These are phyloP conservation scores for Amphibolis antarctica DNA, from an alignment of 106 monocot species.

Conservation along the genomic window DNA sequence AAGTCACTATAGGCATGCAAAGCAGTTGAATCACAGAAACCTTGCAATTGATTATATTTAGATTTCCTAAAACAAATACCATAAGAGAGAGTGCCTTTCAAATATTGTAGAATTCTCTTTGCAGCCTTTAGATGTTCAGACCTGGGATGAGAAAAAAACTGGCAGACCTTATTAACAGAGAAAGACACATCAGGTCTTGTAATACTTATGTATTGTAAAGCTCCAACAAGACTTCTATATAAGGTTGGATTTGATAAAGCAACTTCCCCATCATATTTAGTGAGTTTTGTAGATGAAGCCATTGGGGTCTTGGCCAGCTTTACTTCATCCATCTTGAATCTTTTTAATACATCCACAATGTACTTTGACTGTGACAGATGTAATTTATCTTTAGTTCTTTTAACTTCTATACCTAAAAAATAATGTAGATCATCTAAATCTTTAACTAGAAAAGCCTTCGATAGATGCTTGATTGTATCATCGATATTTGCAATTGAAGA, in stretches of 20 bases:
- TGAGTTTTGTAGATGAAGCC: neutral
- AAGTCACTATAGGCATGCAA: neutral
- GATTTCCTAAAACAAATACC: neutral
- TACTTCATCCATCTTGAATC: constrained; percentile 2
- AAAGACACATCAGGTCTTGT: constrained; percentile 3
- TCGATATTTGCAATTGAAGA: neutral
- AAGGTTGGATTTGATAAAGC: neutral
- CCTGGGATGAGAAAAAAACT: neutral
- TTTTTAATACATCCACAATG: neutral
- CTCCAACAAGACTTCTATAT: neutral
- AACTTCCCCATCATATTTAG: neutral
- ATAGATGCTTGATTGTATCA: neutral
- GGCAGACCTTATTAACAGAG: neutral
- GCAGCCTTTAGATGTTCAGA: neutral
- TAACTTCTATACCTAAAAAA: neutral
- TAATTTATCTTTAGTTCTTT: neutral
- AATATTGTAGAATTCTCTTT: neutral
- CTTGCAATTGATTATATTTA: neutral
- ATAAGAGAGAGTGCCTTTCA: constrained; percentile 1
- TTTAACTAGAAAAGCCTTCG: neutral
- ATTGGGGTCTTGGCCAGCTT: neutral
- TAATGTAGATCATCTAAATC: constrained; percentile 5
- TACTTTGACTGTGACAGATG: neutral
- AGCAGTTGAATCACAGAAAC: too few species aligned
- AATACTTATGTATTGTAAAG: neutral